Percentiles rank a stretch among this genome's conserved stretches.
Conservation (phyloP, 495 filamentous ascomycete species). For the Sabuloglossum arenarium region DNA sequence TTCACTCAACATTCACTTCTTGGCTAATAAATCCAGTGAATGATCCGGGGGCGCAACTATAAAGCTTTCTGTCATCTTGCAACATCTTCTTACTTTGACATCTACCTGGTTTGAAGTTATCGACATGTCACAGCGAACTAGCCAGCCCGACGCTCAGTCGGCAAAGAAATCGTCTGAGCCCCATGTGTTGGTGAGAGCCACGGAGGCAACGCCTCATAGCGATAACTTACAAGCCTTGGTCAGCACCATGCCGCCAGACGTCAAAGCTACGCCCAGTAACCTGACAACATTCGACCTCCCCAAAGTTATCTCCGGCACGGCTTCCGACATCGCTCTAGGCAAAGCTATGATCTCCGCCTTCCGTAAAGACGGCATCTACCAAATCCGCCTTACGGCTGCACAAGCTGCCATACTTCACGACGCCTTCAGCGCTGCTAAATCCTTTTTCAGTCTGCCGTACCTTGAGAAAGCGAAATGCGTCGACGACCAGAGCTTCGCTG, state of each 20-base stretch:
- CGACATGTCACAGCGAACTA: no score
- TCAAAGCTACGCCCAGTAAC: slow-evolving; percentile 14
- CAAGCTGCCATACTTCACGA: slow-evolving; percentile 12
- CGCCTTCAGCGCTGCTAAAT: slow-evolving; percentile 14
- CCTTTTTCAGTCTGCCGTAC: slow-evolving; percentile 18
- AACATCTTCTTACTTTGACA: no score
- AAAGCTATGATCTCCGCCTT: slow-evolving; percentile 19
- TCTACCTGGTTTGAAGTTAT: no score
- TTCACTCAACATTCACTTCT: no score
- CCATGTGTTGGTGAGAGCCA: no score
- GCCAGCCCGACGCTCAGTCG: no score
- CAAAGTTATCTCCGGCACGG: slow-evolving; percentile 10
- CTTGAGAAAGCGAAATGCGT: slow-evolving; percentile 20
- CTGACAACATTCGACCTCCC: slow-evolving; percentile 20
- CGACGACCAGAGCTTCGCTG: slow-evolving; percentile 23
- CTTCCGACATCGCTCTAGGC: slow-evolving; percentile 13
- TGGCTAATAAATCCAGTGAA: no score
- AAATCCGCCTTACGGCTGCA: slow-evolving; percentile 16
- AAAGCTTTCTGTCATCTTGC: no score
- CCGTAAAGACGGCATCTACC: slow-evolving; percentile 23
- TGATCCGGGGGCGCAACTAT: no score
- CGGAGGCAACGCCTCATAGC: no score
- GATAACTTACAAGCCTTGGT: no score
- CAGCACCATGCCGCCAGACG: slow-evolving; percentile 20
- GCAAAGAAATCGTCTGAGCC: no score